Evolutionary conservation across 768 basidiomycete species (phyloP).

Genomic region (Mycena crocata): DNA sequence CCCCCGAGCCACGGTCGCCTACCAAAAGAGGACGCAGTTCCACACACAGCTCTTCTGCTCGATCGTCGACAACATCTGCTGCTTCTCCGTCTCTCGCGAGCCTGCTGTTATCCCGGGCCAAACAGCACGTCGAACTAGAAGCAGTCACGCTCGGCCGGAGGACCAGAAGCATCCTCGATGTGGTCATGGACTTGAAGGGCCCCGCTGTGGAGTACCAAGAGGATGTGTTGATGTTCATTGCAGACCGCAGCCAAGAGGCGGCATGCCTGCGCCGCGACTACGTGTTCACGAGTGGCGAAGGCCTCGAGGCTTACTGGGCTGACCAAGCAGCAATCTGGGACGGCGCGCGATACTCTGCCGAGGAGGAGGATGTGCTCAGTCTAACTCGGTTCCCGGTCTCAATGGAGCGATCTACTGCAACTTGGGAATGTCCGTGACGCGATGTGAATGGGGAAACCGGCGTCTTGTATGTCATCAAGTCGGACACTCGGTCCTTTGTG

Average conservation of each 20-base stretch:
- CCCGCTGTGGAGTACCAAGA: constrained; percentile 42
- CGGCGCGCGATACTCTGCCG: neutral
- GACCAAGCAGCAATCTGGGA: constrained; percentile 46
- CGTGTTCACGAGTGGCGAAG: constrained; percentile 27
- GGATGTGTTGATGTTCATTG: constrained; percentile 33
- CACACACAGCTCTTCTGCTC: constrained; percentile 13
- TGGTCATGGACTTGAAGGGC: constrained; percentile 56
- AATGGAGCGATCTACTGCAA: constrained; percentile 59
- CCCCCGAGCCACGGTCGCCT: neutral
- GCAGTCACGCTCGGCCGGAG: constrained; percentile 42
- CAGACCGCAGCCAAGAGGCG: constrained; percentile 30
- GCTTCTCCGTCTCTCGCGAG: constrained; percentile 21
- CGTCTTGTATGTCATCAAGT: constrained; percentile 10
- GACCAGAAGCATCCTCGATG: constrained; percentile 58
- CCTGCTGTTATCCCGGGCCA: constrained; percentile 42
- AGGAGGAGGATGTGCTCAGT: constrained; percentile 29
- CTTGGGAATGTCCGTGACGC: constrained; percentile 7
- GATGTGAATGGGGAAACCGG: constrained; percentile 33
- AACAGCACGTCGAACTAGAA: constrained; percentile 42
- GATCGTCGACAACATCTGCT: neutral
- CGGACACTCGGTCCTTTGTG: constrained; percentile 12
- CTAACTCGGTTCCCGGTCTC: constrained; percentile 47
- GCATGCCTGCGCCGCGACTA: constrained; percentile 1
- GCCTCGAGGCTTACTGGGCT: constrained; percentile 53
- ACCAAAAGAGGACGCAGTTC: constrained; percentile 7